phyloP scores from a whole-genome alignment of 306 rosid species.

The Clitoria ternatea region DNA sequence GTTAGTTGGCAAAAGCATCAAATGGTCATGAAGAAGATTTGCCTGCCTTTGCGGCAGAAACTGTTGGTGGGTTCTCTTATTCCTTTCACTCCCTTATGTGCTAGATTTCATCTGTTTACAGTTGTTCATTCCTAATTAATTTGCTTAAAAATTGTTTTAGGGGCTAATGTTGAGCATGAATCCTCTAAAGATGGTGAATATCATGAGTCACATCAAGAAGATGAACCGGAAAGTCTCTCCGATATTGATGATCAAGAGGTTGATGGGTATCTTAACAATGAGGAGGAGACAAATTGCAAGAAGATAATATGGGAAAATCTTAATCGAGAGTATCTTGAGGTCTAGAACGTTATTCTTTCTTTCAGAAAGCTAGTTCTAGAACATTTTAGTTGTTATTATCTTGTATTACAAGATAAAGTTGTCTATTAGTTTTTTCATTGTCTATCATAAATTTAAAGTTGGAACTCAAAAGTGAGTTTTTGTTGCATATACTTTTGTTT shows the following conservation, averaged over 20 bases:
- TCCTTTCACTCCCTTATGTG: background rate
- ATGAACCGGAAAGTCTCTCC: slow-evolving; percentile 55
- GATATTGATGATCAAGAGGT: slow-evolving; percentile 68
- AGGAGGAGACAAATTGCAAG: slow-evolving; percentile 43
- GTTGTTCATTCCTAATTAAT: slow-evolving; percentile 10
- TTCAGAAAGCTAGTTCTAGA: no score
- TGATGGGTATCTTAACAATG: no score
- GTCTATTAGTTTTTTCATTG: background rate
- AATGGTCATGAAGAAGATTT: slow-evolving; percentile 18
- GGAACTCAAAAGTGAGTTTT: background rate
- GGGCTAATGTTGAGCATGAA: slow-evolving; percentile 13
- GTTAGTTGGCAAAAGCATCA: slow-evolving; percentile 29
- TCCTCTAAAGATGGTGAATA: slow-evolving; percentile 14
- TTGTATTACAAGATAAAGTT: background rate
- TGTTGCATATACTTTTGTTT: slow-evolving; percentile 1
- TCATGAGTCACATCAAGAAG: slow-evolving; percentile 26
- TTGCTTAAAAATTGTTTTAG: slow-evolving; percentile 22
- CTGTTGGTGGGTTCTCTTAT: slow-evolving; percentile 15
- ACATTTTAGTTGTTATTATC: background rate
- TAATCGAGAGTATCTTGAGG: slow-evolving; percentile 58
- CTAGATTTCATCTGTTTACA: background rate
- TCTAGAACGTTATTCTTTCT: no score
- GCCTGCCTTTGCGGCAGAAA: slow-evolving; percentile 19
- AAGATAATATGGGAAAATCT: slow-evolving; percentile 57
- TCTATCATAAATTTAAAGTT: background rate